Evolutionary conservation across 2,329 filamentous ascomycete species (phyloP).

Genomic region (Emergomyces pasteurianus): DNA sequence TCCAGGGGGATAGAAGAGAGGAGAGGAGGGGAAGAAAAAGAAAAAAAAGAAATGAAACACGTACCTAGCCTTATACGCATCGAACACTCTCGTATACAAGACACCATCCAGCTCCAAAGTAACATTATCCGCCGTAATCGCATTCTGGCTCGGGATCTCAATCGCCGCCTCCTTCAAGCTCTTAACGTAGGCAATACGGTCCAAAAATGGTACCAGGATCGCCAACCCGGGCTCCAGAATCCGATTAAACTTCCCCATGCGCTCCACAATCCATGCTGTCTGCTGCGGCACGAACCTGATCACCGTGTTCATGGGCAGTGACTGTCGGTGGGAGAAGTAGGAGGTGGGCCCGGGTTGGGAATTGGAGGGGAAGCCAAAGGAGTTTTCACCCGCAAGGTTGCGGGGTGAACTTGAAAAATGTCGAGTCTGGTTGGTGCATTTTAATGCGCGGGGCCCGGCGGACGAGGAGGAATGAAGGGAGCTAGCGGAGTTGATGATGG

Average conservation of each 20-base stretch:
- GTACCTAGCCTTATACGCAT: slow-evolving; percentile 93
- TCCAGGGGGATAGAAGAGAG: not conserved
- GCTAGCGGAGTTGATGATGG: not conserved
- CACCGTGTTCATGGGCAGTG: slow-evolving; percentile 82
- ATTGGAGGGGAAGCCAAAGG: slow-evolving; percentile 19
- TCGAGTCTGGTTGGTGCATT: slow-evolving; percentile 6
- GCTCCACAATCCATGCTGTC: slow-evolving; percentile 98
- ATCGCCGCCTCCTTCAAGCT: slow-evolving; percentile 91
- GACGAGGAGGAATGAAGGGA: slow-evolving; percentile 19
- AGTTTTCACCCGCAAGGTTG: slow-evolving; percentile 21
- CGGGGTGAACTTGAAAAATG: slow-evolving; percentile 21
- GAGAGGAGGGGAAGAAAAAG: not conserved
- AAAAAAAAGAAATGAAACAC: slow-evolving; percentile 15
- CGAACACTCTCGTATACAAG: slow-evolving; percentile 88
- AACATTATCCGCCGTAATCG: slow-evolving; percentile 97
- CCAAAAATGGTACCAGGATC: slow-evolving; percentile 76
- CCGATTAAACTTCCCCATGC: slow-evolving; percentile 94
- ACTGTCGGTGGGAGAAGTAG: slow-evolving; percentile 59
- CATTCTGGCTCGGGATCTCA: slow-evolving; percentile 94
- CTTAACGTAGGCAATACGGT: slow-evolving; percentile 96
- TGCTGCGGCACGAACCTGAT: slow-evolving; percentile 98
- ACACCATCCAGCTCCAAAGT: slow-evolving; percentile 94
- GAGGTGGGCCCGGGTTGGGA: slow-evolving; percentile 43
- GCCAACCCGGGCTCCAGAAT: slow-evolving; percentile 88
- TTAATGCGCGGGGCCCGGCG: slow-evolving; percentile 8